Conservation (phyloP, 1,139 yeast species). For the Yamadazyma trypodendri region DNA sequence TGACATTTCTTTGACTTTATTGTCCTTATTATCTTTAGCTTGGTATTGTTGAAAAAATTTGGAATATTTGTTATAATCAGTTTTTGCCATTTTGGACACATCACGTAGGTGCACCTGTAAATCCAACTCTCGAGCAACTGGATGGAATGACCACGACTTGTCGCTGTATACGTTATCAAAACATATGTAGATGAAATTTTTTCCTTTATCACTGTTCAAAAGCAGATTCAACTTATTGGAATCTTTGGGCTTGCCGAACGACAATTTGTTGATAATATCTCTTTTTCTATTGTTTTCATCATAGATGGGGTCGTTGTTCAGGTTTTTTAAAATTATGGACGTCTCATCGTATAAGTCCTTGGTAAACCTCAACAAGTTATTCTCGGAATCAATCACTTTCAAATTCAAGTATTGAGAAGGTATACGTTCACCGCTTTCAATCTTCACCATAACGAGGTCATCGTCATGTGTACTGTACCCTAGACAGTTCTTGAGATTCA, state of each 20-base stretch:
- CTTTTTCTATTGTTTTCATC: conserved; percentile 8
- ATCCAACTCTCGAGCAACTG: conserved; percentile 32
- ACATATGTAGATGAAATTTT: conserved; percentile 37
- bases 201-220: conserved; percentile 24
- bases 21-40: conserved; percentile 11
- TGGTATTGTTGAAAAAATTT: conserved; percentile 31
- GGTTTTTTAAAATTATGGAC: conserved; percentile 37
- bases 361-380: conserved; percentile 33
- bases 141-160: conserved; percentile 44
- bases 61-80: conserved; percentile 38
- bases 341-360: conserved; percentile 29
- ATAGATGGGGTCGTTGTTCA: conserved; percentile 24
- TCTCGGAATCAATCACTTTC: conserved; percentile 37
- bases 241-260: conserved; percentile 10
- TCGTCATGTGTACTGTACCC: conserved; percentile 37
- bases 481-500: conserved; percentile 36
- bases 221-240: conserved; percentile 16
- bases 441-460: conserved; percentile 36
- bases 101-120: conserved; percentile 36
- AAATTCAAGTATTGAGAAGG: conserved; percentile 38
- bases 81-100: conserved; percentile 29
- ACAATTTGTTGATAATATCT: conserved; percentile 13
- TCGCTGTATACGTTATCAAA: conserved; percentile 45
- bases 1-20: conserved; percentile 19
- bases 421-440: conserved; percentile 30